Base-by-base conservation (phyloP, 1,139 yeast genomes). In the Hyphopichia khmerensis region DNA sequence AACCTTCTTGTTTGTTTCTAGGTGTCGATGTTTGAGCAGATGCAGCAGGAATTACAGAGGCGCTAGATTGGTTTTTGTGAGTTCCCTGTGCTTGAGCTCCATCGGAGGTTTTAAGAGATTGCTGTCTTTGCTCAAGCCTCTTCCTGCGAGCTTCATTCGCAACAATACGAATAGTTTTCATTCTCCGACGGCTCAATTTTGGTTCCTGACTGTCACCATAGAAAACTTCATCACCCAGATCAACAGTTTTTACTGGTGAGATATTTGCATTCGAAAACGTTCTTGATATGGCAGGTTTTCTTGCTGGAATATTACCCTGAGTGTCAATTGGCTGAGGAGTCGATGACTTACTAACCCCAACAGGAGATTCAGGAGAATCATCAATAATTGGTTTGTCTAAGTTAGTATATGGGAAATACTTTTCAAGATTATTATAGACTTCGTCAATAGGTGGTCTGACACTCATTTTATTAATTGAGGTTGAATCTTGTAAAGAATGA, bases 391-490 rank as follows among this genome's bases (percentile, higher is more conserved):
- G 96, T 55, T 87, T 87, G 59, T 95, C 99, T 47, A 95, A 76
- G 64, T 93, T 93, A 0, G 98, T 84, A 52, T 87, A 77, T 0
- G 99, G 99, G 71, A 95, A 95, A 60, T 88, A 95, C 55, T 80
- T 79, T 55, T 93, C 99, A 52, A 95, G 76, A 56, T 95, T 90
- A 45, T 90, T 89, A 58, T 90, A 93, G 32, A 95, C 85, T 39
- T 87, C 95, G 56, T 93, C 98, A 1, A 96, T 86, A 0, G 99
- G 91, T 2, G 99, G 99, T 58, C 99, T 80, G 6, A 93, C 84
- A 10, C 52, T 57, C 77, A 72, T 70, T 71, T 67, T 48, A 18
- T 27, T 62, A 64, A 33, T 33, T 3, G 26, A 3, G 6, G 16
- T 4, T 3, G 26, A 33, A n/a, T 33, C 36, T n/a, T 33, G 15